phyloP scores from a whole-genome alignment of 305 asterid genomes.

The Fraxinus sp. region DNA sequence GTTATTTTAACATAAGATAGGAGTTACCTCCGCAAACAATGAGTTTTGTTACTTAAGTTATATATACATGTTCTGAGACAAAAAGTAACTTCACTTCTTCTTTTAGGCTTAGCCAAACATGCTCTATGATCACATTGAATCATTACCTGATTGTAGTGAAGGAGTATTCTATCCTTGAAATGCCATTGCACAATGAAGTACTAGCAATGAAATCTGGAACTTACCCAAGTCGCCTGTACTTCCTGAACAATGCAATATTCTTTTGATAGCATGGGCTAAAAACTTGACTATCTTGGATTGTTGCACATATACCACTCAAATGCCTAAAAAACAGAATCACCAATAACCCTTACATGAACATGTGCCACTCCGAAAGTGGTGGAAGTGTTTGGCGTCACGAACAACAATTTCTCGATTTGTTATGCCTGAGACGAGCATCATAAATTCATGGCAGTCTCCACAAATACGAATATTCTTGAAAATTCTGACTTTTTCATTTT shows the following conservation, averaged over 20 bases:
- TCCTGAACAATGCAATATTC: neutral
- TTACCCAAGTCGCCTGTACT: neutral
- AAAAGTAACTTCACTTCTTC: neutral
- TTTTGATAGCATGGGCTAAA: constrained; percentile 1
- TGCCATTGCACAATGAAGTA: neutral
- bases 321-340: constrained; percentile 37
- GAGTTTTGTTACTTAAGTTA: neutral
- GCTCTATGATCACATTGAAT: neutral
- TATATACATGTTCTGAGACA: neutral
- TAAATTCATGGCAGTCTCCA: constrained; percentile 86
- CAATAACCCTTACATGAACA: constrained; percentile 85
- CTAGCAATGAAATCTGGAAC: neutral
- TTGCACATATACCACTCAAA: constrained; percentile 5
- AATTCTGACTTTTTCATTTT: constrained; percentile 47
- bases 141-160: neutral
- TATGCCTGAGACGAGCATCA: constrained; percentile 58
- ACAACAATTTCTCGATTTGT: constrained; percentile 54
- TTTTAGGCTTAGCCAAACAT: neutral
- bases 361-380: constrained; percentile 57
- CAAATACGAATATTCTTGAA: constrained; percentile 82
- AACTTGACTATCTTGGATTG: constrained; percentile 5
- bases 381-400: constrained; percentile 65
- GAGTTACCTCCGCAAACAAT: neutral
- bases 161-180: neutral
- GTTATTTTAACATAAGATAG: neutral